phyloP scores from a whole-genome alignment of 129 eudicot species.

The Flaveria trinervia region DNA sequence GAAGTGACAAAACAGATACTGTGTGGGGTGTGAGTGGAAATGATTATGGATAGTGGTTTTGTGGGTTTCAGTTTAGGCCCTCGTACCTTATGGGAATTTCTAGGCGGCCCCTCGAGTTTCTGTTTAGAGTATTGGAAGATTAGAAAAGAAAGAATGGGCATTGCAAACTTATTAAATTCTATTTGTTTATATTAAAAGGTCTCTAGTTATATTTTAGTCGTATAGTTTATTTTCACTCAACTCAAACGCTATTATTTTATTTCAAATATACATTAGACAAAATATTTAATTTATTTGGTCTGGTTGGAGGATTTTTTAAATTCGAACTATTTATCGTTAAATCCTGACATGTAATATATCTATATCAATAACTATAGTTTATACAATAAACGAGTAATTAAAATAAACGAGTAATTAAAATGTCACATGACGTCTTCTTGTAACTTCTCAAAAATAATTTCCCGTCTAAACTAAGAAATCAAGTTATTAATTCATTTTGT shows the following conservation, averaged over 20 bases:
- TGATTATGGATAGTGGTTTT: slow-evolving; percentile 15
- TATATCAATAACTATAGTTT: no score
- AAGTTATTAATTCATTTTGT: no score
- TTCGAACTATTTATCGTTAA: no score
- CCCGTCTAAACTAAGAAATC: no score
- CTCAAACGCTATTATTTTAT: not conserved
- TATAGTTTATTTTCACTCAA: not conserved
- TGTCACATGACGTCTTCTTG: no score
- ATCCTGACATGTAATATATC: no score
- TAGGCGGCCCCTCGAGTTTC: not conserved
- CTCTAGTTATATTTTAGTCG: not conserved
- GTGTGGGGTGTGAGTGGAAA: not conserved
- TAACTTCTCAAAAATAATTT: no score
- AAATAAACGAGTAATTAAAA: no score
- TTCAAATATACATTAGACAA: not conserved
- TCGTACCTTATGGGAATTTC: not conserved
- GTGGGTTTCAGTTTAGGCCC: slow-evolving; percentile 35
- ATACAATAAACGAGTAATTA: no score
- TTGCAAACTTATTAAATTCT: not conserved
- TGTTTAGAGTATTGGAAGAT: slow-evolving; percentile 22
- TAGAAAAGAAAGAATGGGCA: slow-evolving; percentile 27
- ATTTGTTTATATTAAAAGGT: slow-evolving; percentile 16
- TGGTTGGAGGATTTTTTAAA: no score
- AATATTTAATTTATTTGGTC: no score
- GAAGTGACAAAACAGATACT: slow-evolving; percentile 22